phyloP scores from a whole-genome alignment of 306 rosid species.

The Lablab purpureus region DNA sequence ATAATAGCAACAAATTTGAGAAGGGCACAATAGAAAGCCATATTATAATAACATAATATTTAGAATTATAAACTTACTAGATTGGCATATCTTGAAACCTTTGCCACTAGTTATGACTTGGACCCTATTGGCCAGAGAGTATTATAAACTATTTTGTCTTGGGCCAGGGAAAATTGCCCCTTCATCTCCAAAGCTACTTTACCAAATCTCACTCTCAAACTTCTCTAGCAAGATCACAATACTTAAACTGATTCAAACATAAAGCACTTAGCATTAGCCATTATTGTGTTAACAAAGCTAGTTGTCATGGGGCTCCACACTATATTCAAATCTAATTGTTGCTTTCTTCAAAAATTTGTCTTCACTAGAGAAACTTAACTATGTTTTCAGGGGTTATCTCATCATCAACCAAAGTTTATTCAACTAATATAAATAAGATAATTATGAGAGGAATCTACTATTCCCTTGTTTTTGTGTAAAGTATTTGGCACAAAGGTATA shows the following conservation, averaged over 20 bases:
- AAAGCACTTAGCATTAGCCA: constrained; percentile 43
- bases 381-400: not conserved
- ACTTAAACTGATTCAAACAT: constrained; percentile 38
- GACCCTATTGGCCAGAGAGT: constrained; percentile 33
- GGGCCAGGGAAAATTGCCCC: constrained; percentile 32
- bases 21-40: not conserved
- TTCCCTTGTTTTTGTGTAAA: constrained; percentile 16
- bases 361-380: constrained; percentile 39
- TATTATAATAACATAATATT: not conserved
- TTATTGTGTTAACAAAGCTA: constrained; percentile 40
- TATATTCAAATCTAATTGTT: constrained; percentile 28
- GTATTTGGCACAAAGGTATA: constrained; percentile 29
- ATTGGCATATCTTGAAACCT: constrained; percentile 29
- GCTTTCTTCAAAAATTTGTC: constrained; percentile 43
- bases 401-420: not conserved
- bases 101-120: constrained; percentile 38
- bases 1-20: constrained; percentile 9
- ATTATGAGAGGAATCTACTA: constrained; percentile 7
- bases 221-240: constrained; percentile 42
- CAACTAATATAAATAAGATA: not conserved
- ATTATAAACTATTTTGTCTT: constrained; percentile 30
- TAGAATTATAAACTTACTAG: constrained; percentile 1
- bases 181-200: constrained; percentile 19
- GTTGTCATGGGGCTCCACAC: constrained; percentile 32
- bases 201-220: constrained; percentile 36